Evolutionary conservation across 345 rosid species (phyloP).

Genomic region (Sonneratia alba): DNA sequence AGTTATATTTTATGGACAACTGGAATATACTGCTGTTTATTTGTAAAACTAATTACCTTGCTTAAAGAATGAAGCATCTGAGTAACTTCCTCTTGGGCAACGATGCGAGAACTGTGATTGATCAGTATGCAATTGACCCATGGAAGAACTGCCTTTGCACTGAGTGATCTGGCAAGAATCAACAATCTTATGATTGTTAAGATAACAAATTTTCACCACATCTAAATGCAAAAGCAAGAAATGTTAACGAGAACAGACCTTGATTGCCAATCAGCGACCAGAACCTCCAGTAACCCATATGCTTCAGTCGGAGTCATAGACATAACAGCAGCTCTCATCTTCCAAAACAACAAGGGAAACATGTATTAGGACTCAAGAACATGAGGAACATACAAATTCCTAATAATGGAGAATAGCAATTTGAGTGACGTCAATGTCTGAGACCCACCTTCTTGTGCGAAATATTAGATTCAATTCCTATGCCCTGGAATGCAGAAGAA

Average conservation of each 20-base stretch:
- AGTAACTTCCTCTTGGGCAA: conserved; percentile 35
- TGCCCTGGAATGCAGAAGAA: conserved; percentile 31
- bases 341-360: conserved; percentile 2
- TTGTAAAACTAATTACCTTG: conserved; percentile 35
- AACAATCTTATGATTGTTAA: neutral
- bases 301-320: conserved; percentile 62
- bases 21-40: neutral
- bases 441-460: conserved; percentile 65
- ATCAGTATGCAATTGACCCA: conserved; percentile 78
- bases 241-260: conserved; percentile 40
- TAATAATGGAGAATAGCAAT: neutral
- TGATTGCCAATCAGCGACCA: conserved; percentile 71
- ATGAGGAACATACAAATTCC: neutral
- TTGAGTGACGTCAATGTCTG: neutral
- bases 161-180: conserved; percentile 41
- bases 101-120: conserved; percentile 46
- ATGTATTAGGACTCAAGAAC: neutral
- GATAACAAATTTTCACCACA: neutral
- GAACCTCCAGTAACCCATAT: conserved; percentile 47
- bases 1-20: neutral
- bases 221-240: neutral
- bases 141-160: conserved; percentile 48
- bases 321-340: conserved; percentile 63
- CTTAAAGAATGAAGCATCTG: conserved; percentile 44
- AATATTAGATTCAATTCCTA: conserved; percentile 46